Conservation (phyloP, 805 yeast genomes). For the Cyberlindnera bimundalis region DNA sequence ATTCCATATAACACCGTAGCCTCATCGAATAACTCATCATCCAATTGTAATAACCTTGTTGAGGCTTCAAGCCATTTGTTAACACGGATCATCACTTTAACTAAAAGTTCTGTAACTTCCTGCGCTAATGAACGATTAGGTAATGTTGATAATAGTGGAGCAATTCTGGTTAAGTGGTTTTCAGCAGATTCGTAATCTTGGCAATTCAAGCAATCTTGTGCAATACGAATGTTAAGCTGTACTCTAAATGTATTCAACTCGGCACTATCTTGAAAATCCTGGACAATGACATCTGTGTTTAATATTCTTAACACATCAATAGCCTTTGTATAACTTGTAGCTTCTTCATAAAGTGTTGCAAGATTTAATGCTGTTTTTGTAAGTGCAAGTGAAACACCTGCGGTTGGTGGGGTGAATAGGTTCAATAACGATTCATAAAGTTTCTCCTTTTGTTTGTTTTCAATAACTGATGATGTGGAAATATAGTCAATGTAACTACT, state of each 20-base stretch:
- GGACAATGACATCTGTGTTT: conserved; percentile 17
- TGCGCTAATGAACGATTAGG: conserved; percentile 1
- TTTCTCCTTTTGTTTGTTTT: neutral
- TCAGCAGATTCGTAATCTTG: conserved; percentile 22
- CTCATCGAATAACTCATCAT: conserved; percentile 13
- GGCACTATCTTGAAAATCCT: conserved; percentile 14
- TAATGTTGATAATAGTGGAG: conserved; percentile 10
- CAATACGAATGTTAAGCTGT: conserved; percentile 19
- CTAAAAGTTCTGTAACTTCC: conserved; percentile 9
- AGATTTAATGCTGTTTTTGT: conserved; percentile 15
- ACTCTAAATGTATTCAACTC: conserved; percentile 17
- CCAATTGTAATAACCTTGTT: conserved; percentile 13
- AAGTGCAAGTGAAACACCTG: conserved; percentile 11
- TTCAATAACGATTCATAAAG: conserved; percentile 13
- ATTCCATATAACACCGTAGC: conserved; percentile 15
- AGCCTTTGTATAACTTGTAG: conserved; percentile 5
- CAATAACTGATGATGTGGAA: neutral
- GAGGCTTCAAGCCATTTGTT: conserved; percentile 24
- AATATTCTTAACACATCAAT: conserved; percentile 12
- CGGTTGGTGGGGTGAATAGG: conserved; percentile 23
- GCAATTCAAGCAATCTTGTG: conserved; percentile 13
- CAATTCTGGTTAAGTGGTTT: conserved; percentile 21
- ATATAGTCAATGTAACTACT: conserved; percentile 10
- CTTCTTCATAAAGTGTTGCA: conserved; percentile 13
- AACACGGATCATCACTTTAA: conserved; percentile 19